Evolutionary conservation across 1,284 basidiomycete species (phyloP).

Genomic region (Ustilago shanxiensis): DNA sequence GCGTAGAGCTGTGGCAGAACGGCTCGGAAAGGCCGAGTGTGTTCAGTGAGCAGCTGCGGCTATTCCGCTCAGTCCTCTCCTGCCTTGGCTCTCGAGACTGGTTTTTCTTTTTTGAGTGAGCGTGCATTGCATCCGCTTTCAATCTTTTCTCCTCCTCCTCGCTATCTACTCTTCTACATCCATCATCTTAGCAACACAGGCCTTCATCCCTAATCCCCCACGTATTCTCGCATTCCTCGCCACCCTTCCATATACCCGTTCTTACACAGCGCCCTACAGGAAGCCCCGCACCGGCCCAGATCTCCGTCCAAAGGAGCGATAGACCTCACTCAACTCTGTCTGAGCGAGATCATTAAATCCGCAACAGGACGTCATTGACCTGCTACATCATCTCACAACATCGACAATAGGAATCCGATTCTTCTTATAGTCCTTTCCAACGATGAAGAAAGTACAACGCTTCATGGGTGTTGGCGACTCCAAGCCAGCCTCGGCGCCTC

Average conservation of each 20-base stretch:
- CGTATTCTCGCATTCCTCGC: not conserved
- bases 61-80: not conserved
- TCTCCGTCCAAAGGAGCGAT: too few species aligned
- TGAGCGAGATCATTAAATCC: not conserved
- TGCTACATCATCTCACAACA: not conserved
- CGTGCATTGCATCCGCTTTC: conserved; percentile 11
- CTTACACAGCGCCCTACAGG: too few species aligned
- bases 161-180: not conserved
- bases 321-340: not conserved
- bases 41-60: conserved; percentile 5
- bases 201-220: conserved; percentile 2
- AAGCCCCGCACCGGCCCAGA: too few species aligned
- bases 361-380: not conserved
- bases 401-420: not conserved
- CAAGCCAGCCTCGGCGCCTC: conserved; percentile 46
- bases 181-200: not conserved
- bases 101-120: conserved; percentile 2
- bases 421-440: not conserved
- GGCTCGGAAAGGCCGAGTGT: not conserved
- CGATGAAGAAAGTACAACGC: conserved; percentile 47
- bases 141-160: not conserved
- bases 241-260: not conserved
- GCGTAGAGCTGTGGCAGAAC: not conserved
- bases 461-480: conserved; percentile 50
- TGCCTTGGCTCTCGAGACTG: not conserved